phyloP scores from a whole-genome alignment of 192 early-diverging fungal species.

The Backusella sp. region DNA sequence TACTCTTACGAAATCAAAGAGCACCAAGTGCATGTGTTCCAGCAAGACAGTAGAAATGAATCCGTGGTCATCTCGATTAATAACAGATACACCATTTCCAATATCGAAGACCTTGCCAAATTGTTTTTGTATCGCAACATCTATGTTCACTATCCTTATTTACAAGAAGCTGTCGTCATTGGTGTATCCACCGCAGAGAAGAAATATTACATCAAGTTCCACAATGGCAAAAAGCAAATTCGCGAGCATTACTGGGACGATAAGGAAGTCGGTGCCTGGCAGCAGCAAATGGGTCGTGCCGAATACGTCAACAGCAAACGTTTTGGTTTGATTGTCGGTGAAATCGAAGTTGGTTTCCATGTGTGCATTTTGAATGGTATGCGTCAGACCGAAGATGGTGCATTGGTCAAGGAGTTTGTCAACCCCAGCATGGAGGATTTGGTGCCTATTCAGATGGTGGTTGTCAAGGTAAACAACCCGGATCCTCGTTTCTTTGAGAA shows the following conservation, averaged over 20 bases:
- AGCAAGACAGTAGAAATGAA: slow-evolving; percentile 76
- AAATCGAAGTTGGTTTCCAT: slow-evolving; percentile 58
- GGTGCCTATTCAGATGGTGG: slow-evolving; percentile 64
- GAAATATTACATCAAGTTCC: slow-evolving; percentile 51
- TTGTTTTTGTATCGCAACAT: slow-evolving; percentile 57
- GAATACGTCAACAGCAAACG: slow-evolving; percentile 69
- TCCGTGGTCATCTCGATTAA: slow-evolving; percentile 64
- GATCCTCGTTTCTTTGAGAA: slow-evolving; percentile 77
- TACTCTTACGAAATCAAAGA: slow-evolving; percentile 66
- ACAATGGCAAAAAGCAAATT: slow-evolving; percentile 48
- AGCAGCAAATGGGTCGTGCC: slow-evolving; percentile 53
- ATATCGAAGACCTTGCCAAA: slow-evolving; percentile 56
- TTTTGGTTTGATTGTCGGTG: slow-evolving; percentile 68
- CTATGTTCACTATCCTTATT: slow-evolving; percentile 84
- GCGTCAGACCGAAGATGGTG: slow-evolving; percentile 63
- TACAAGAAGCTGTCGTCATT: slow-evolving; percentile 76
- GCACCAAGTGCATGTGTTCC: slow-evolving; percentile 86
- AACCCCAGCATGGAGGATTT: slow-evolving; percentile 40
- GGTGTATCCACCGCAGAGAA: slow-evolving; percentile 71
- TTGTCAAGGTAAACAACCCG: slow-evolving; percentile 52
- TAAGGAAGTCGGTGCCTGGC: slow-evolving; percentile 50
- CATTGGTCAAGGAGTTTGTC: slow-evolving; percentile 71
- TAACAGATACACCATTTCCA: slow-evolving; percentile 49
- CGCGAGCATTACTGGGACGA: slow-evolving; percentile 42
- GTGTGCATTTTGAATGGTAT: slow-evolving; percentile 66